phyloP scores from a whole-genome alignment of 352 stramenopile genomes.

The Aphanomyces euteiches region DNA sequence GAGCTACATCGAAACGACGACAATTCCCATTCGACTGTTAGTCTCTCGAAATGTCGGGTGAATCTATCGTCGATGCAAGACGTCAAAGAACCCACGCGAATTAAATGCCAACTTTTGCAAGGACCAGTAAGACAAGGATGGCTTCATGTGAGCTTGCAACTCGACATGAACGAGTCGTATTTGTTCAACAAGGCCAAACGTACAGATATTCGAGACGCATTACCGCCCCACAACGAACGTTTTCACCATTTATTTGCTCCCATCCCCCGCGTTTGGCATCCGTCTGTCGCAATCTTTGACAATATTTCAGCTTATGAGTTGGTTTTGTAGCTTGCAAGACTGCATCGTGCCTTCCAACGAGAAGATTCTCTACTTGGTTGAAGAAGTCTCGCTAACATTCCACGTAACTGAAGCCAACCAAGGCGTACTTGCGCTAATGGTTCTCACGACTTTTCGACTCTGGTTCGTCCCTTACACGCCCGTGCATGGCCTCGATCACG shows the following conservation, averaged over 20 bases:
- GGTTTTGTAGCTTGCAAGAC: neutral
- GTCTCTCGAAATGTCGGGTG: slow-evolving; percentile 39
- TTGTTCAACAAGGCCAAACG: slow-evolving; percentile 70
- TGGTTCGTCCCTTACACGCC: slow-evolving; percentile 82
- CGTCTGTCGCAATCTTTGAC: slow-evolving; percentile 61
- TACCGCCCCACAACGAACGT: slow-evolving; percentile 71
- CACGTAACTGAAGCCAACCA: slow-evolving; percentile 85
- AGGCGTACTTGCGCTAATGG: slow-evolving; percentile 69
- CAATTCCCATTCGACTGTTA: slow-evolving; percentile 57
- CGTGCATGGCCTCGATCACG: slow-evolving; percentile 66
- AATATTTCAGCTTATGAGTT: neutral
- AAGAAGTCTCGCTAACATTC: slow-evolving; percentile 84
- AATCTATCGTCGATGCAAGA: slow-evolving; percentile 20
- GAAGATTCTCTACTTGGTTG: slow-evolving; percentile 78
- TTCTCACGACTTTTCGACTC: slow-evolving; percentile 79
- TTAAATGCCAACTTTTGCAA: slow-evolving; percentile 73
- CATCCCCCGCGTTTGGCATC: slow-evolving; percentile 76
- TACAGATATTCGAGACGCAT: slow-evolving; percentile 72
- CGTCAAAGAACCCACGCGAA: slow-evolving; percentile 8
- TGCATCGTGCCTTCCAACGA: slow-evolving; percentile 76
- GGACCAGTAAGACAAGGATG: slow-evolving; percentile 37
- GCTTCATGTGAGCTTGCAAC: slow-evolving; percentile 43
- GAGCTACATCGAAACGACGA: slow-evolving; percentile 73
- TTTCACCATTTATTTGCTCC: slow-evolving; percentile 75
- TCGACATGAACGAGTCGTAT: slow-evolving; percentile 62